These are phyloP conservation scores for Sclerotinia spermophila DNA, from an alignment of 2,329 filamentous ascomycete genomes.

Conservation along the genomic window DNA sequence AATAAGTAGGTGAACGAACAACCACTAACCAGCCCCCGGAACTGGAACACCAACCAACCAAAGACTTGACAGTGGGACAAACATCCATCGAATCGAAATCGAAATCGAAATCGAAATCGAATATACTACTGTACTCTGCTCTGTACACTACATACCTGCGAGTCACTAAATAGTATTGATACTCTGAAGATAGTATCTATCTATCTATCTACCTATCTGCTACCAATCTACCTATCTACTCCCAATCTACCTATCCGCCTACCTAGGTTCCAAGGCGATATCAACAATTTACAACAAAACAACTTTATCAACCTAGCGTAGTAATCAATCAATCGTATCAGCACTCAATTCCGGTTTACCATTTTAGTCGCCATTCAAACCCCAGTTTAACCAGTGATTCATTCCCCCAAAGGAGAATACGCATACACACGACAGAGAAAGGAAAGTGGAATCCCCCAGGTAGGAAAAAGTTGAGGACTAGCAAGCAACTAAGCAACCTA, in stretches of 20 bases:
- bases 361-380: neutral
- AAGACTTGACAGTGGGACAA: neutral
- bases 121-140: too few species aligned
- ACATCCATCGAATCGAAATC: neutral
- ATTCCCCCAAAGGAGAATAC: neutral
- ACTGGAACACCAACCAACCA: neutral
- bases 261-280: neutral
- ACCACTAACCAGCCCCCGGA: neutral
- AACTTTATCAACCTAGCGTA: neutral
- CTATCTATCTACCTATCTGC: too few species aligned
- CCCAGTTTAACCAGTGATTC: neutral
- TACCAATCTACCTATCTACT: too few species aligned
- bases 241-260: neutral
- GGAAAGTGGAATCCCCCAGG: neutral
- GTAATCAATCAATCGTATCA: neutral
- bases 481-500: conserved; percentile 1
- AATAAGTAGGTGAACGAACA: neutral
- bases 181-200: too few species aligned
- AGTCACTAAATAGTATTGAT: too few species aligned
- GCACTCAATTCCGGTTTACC: neutral
- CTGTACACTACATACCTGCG: too few species aligned
- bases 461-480: neutral
- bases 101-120: neutral
- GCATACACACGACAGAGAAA: neutral
- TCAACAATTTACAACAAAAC: neutral